Percentiles rank a stretch among this genome's conserved stretches.
Evolutionary conservation across 345 rosid genomes (phyloP).

Genomic region (Raphanus sativus): DNA sequence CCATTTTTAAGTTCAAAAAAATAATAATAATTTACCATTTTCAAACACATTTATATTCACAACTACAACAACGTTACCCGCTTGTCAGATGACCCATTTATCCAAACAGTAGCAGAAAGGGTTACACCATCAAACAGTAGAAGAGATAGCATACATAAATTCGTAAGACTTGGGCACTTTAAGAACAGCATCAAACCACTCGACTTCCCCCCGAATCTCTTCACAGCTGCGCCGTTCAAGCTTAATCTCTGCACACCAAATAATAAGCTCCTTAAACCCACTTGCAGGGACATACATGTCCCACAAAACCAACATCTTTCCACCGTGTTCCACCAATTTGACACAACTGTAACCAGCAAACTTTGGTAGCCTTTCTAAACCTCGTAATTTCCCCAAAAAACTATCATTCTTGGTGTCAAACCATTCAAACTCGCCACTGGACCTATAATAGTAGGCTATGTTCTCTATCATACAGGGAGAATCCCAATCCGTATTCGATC

Average conservation of each 20-base stretch:
- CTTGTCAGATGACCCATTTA: neutral
- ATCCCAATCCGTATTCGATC: constrained; percentile 26
- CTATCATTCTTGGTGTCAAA: constrained; percentile 38
- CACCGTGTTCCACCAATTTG: constrained; percentile 40
- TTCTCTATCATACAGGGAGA: neutral
- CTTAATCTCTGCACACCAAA: constrained; percentile 66
- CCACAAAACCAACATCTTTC: constrained; percentile 75
- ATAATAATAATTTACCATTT: too few species aligned
- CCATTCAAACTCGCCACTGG: constrained; percentile 56
- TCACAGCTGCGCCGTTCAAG: constrained; percentile 43
- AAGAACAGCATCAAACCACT: constrained; percentile 58
- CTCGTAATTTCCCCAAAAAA: constrained; percentile 57
- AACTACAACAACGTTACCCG: neutral
- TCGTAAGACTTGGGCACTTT: constrained; percentile 46
- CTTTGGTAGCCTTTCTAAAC: constrained; percentile 51
- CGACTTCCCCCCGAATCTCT: constrained; percentile 55
- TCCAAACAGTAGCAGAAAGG: neutral
- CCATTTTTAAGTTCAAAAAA: too few species aligned
- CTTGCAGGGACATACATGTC: constrained; percentile 38
- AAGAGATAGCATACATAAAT: constrained; percentile 36
- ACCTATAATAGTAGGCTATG: constrained; percentile 56
- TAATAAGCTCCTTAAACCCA: constrained; percentile 42
- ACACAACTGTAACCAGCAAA: constrained; percentile 58
- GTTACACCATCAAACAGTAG: neutral
- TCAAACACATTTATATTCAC: neutral